Base-by-base conservation (phyloP, 2,329 filamentous ascomycete genomes). In the Ascochyta viciae-villosae region DNA sequence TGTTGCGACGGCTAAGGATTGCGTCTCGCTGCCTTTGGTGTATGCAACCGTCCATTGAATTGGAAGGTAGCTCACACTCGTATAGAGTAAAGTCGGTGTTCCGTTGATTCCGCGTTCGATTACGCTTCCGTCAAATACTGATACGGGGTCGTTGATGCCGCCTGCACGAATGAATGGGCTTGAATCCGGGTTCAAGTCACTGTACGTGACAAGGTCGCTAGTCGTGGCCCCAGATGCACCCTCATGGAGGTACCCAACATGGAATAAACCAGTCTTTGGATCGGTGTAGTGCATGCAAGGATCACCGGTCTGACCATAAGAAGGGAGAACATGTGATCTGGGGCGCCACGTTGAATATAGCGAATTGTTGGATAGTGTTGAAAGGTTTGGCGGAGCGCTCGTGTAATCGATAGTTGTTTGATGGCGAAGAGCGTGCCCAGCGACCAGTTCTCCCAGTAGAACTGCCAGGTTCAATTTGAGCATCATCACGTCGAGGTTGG, bases 21-120 rank as follows among this genome's bases (percentile, higher is more conserved):
- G 78, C 0, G 78, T 78, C 58, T 82, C 80, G 34, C 77, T 77
- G 7, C 77, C 78, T 9, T 77, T 74, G n/a, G 74, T 78, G 56
- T 82, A 80, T 24, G 71, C 68, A 34, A 80, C 73, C 8, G 76
- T 80, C 78, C 78, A 81, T 35, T 79, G 75, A 12, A 81, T 80
- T 0, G 79, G 79, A 7, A 80, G 61, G 56, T 74, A 78, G 16
- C 74, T 75, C 12, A 81, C 77, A 2, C 76, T 78, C 3, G 79
- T 80, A 56, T 81, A 81, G 2, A 81, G 65, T 9, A 81, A 65
- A 0, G 78, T 81, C 3, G 78, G 77, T 5, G 71, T 75, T 15
- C 77, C 78, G 22, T 78, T 74, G 58, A 81, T 77, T 9, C 78
- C 78, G 3, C 53, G 64, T 9, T 79, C 77, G 41, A 81, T 79